Evolutionary conservation across 371 early-diverging fungal genomes (phyloP).

Genomic region (Mucor lusitanicus): DNA sequence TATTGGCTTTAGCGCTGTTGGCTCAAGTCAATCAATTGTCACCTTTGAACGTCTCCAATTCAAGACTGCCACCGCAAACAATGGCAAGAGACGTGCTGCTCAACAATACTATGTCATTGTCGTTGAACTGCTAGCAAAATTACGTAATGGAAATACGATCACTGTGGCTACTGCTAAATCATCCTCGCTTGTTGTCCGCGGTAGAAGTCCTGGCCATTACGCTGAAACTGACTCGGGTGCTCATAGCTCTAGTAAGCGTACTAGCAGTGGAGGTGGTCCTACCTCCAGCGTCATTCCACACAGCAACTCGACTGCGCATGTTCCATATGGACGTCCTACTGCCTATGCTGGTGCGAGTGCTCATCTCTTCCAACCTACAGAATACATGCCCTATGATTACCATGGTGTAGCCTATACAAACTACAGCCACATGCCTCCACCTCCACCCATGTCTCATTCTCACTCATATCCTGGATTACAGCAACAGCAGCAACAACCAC

Average conservation of each 20-base stretch:
- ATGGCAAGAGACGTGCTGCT: slow-evolving; percentile 81
- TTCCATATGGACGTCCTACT: slow-evolving; percentile 11
- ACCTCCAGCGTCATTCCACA: not conserved
- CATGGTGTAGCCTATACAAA: slow-evolving; percentile 19
- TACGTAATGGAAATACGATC: slow-evolving; percentile 47
- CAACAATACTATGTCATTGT: slow-evolving; percentile 85
- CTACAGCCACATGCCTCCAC: slow-evolving; percentile 15
- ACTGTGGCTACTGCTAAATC: slow-evolving; percentile 71
- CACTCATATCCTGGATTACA: slow-evolving; percentile 1
- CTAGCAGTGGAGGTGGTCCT: not conserved
- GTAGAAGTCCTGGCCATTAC: slow-evolving; percentile 91
- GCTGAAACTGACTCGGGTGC: slow-evolving; percentile 51
- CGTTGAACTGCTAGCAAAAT: slow-evolving; percentile 64
- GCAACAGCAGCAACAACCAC: not conserved
- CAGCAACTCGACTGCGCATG: not conserved
- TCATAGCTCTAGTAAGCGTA: slow-evolving; percentile 48
- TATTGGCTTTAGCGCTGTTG: slow-evolving; percentile 42
- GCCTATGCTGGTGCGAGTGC: slow-evolving; percentile 20
- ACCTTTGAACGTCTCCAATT: slow-evolving; percentile 93
- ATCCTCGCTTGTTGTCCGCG: slow-evolving; percentile 83
- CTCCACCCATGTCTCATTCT: slow-evolving; percentile 12
- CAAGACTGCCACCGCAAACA: slow-evolving; percentile 91
- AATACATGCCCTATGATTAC: slow-evolving; percentile 26
- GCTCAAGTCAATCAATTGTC: slow-evolving; percentile 49
- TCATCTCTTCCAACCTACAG: slow-evolving; percentile 21